Evolutionary conservation across 2,329 filamentous ascomycete species (phyloP), one percentile per base, ranked within the genome.

Genomic region (Arthrobotrys musiformis): DNA sequence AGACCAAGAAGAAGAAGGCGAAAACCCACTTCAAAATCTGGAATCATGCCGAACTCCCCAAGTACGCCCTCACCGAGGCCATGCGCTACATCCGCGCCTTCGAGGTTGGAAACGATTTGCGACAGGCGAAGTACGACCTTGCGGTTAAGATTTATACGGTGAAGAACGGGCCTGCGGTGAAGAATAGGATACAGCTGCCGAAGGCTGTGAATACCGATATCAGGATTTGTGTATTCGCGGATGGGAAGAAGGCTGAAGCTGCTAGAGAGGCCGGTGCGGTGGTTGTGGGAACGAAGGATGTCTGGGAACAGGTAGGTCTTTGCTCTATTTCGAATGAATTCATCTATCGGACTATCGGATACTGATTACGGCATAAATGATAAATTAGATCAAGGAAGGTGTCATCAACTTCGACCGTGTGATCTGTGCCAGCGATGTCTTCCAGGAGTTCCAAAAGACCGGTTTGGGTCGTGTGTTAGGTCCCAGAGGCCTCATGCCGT

Each of bases 21-120:
- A 77, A 77, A 35, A 70, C 73, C 11, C 73, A 77, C 24, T 77
- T 69, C 58, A 77, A 77, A 44, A 77, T 70, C 58, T 77, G 73
- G 73, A 77, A 84, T 79, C 77, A 83, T 70, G 82, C 80, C 48
- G 81, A 81, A 58, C 78, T 89, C 48, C 87, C 93, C 37, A 90
- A 92, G 81, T 97, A 91, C 82, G 89, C 93, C 0, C 87, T 99
- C 33, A 91, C 93, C 80, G 95, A 99, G 86, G 96, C 95, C 15
- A 95, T 99, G 89, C 89, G 94, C 93, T 95, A 97, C 83, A 89
- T 99, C 79, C 92, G 93, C 81, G 94, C 95, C 56, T 90, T 91
- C 82, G 95, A 99, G 88, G 94, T 97, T 81, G 94, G 95, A 82
- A 89, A 89, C 64, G 88, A 90, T 58, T 91, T 92, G 2, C 87